Conservation (phyloP, 495 filamentous ascomycete genomes). For the Aspergillus funiculosus region DNA sequence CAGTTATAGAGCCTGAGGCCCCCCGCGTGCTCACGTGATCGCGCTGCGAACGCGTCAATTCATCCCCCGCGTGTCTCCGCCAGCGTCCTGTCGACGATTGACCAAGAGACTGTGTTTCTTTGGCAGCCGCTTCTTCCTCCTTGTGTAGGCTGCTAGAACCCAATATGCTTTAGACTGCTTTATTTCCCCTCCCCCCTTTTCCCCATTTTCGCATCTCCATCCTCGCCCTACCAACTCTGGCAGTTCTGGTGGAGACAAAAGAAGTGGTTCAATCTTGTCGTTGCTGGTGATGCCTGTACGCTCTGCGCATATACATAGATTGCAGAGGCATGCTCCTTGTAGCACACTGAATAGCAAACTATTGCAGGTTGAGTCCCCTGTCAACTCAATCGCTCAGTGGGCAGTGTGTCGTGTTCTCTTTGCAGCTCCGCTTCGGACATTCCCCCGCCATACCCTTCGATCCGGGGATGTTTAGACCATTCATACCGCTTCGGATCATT, state of each 20-base stretch:
- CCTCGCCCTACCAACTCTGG: constrained; percentile 5
- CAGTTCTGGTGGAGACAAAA: constrained; percentile 13
- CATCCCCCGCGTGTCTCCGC: constrained; percentile 5
- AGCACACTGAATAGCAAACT: constrained; percentile 5
- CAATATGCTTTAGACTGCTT: not conserved
- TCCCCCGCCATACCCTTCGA: constrained; percentile 9
- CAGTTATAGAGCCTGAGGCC: too few relatives aligned
- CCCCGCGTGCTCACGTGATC: constrained; percentile 43
- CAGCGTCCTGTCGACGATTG: not conserved
- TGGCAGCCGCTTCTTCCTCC: not conserved
- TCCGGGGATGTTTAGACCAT: constrained; percentile 11
- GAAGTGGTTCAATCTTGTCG: constrained; percentile 6
- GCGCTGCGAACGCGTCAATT: constrained; percentile 37
- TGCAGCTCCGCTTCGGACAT: constrained; percentile 11
- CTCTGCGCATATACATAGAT: constrained; percentile 15
- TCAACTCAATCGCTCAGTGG: constrained; percentile 2
- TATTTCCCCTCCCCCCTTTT: not conserved
- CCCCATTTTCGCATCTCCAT: not conserved
- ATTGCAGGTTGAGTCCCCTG: not conserved
- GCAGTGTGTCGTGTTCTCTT: not conserved
- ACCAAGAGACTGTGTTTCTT: not conserved
- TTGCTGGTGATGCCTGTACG: constrained; percentile 4
- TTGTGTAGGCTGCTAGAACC: not conserved
- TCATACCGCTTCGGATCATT: not conserved
- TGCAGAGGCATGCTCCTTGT: constrained; percentile 12